phyloP scores from a whole-genome alignment of 2,329 filamentous ascomycete species.

The Diplocarpon mali region DNA sequence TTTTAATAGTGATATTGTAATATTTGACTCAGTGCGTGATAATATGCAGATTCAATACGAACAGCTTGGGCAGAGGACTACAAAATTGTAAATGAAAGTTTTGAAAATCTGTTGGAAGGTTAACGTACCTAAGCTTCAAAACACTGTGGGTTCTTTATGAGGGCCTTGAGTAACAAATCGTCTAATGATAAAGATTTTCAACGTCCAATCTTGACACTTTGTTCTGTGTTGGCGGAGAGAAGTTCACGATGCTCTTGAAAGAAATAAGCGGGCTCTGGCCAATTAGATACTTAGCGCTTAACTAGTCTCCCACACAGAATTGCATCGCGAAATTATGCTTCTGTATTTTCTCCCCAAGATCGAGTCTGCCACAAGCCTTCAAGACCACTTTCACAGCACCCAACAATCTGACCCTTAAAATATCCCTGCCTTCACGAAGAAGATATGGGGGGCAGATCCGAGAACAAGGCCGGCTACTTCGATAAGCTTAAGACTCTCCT shows the following conservation, averaged over 20 bases:
- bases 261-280: too few species aligned
- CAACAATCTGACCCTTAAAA: conserved; percentile 67
- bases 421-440: conserved; percentile 94
- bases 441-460: conserved; percentile 97
- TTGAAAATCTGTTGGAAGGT: neutral
- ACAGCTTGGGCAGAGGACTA: neutral
- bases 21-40: neutral
- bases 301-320: too few species aligned
- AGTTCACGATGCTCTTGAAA: neutral
- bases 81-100: neutral
- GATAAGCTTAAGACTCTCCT: conserved; percentile 98
- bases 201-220: too few species aligned
- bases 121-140: too few species aligned
- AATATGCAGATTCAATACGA: neutral
- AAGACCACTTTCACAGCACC: conserved; percentile 15
- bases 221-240: neutral
- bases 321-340: neutral
- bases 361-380: conserved; percentile 8
- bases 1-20: conserved; percentile 29
- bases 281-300: too few species aligned
- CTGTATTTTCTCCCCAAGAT: conserved; percentile 3
- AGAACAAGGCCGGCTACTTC: conserved; percentile 95
- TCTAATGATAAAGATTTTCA: too few species aligned
- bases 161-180: too few species aligned
- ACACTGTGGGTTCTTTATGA: too few species aligned